Evolutionary conservation across 164 flowering plant genomes (phyloP), one percentile per base, ranked within the genome.

Genomic region (Echeveria elegans): DNA sequence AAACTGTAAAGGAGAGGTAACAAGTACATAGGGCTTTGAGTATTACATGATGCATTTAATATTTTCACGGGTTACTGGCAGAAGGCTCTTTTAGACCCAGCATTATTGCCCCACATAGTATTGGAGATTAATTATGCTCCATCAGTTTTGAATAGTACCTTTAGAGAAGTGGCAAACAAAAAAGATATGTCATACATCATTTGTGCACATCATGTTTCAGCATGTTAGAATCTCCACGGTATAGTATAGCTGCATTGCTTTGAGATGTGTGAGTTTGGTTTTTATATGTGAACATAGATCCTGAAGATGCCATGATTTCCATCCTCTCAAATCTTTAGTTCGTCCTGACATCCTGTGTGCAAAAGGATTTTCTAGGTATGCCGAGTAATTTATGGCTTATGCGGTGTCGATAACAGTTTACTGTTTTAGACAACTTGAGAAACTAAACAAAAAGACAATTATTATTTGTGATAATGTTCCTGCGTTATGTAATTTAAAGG

Each of bases 391-490:
- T n/a, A n/a, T n/a, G n/a, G n/a, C n/a, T n/a, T n/a, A n/a, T n/a
- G n/a, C n/a, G n/a, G n/a, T 34, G 37, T 18, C 12, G 61, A 56
- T 11, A 2, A 12, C 5, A 28, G 31, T 28, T 56, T 8, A 11
- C 61, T 26, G 19, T 29, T 56, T 26, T 28, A 3, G 31, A 28
- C 61, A 56, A 56, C 32, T 56, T 56, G 32, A 26, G 61, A 56
- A 24, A 15, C 61, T 56, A 56, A 56, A 56, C 31, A 28, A 56
- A 38, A 56, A 56, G 32, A 26, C 34, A 26, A 56, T 56, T 15
- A 28, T 56, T 50, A 15, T 34, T 58, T 50, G 10, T 65, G 73
- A 71, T 71, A 61, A 66, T 61, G 69, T 66, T 60, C 37, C 23
- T 66, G 59, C 43, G 21, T 65, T 43, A 66, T 34, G 45, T 31